Base-by-base conservation (phyloP, 2,329 filamentous ascomycete genomes). In the Sarocladium strictum region DNA sequence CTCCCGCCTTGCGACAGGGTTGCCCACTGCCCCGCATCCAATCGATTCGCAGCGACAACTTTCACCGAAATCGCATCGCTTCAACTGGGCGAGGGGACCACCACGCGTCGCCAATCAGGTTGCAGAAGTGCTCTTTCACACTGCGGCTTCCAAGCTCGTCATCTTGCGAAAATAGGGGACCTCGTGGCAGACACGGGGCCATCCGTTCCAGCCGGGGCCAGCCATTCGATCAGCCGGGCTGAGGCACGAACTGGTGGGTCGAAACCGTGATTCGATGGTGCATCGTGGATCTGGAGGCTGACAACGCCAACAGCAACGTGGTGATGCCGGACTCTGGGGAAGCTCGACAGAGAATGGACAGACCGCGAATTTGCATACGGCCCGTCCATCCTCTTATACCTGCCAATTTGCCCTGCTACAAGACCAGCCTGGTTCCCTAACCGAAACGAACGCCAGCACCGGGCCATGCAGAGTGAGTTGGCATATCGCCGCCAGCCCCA, bases 131-230 rank as follows among this genome's bases (percentile, higher is more conserved):
- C 24, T 35, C 49, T 29, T 53, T 29, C 50, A 57, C 55, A 57
- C 62, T 63, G 64, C 59, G 60, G 59, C 61, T 62, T 63, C 65
- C 57, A 58, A 55, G 61, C 63, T 65, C 63, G 56, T 64, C 59
- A 57, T 33, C 29, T 51, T 49, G 43, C 17, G 15, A 32, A 35
- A 47, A 27, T 47, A 47, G 43, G 47, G 47, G 47, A 51, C 21
- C 47, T 35, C 47, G 47, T 33, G 27, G 47, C 47, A 29, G 47
- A 35, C 19, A 51, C 47, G 47, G 47, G 47, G 47, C 26, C 47
- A 51, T 26, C 47, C 47, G 47, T 51, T 35, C 47, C 27, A 51
- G 47, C 47, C 47, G 43, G 15, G 26, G 7, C 27, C 47, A 33
- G 14, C 24, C 19, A 33, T 33, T 51, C 47, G 27, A 51, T 51